Percentiles rank a stretch among this genome's conserved stretches.
Conservation (phyloP, 352 stramenopile species). For the Globisporangium paroecandrum region DNA sequence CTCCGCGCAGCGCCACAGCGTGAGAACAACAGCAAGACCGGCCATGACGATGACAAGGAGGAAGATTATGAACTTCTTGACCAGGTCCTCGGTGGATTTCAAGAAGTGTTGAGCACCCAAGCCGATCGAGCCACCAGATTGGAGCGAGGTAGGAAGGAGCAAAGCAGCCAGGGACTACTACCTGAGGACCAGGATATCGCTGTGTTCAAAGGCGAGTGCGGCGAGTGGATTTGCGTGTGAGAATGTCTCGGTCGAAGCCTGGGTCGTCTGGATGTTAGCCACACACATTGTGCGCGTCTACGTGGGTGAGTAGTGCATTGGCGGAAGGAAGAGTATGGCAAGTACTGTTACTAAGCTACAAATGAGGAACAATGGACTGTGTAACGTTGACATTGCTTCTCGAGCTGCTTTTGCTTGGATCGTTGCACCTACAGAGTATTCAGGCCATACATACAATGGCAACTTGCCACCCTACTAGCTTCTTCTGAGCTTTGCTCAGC, state of each 20-base stretch:
- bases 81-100: background rate
- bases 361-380: too few species aligned
- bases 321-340: too few species aligned
- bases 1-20: background rate
- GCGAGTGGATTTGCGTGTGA: slow-evolving; percentile 3
- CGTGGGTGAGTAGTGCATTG: background rate
- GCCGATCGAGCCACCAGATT: background rate
- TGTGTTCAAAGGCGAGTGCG: background rate
- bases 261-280: too few species aligned
- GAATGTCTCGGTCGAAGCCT: too few species aligned
- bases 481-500: too few species aligned
- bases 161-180: background rate
- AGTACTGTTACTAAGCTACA: too few species aligned
- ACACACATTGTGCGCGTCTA: background rate
- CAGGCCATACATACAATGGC: too few species aligned
- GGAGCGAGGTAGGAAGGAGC: background rate
- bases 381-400: too few species aligned
- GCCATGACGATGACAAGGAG: background rate
- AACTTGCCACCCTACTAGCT: too few species aligned
- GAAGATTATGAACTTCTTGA: background rate
- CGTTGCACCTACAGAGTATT: too few species aligned
- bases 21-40: background rate
- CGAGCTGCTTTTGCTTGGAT: too few species aligned
- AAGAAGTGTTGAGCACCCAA: background rate
- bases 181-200: background rate